Evolutionary conservation across 106 monocot species (phyloP).

Genomic region (Platanthera guangdongensis): DNA sequence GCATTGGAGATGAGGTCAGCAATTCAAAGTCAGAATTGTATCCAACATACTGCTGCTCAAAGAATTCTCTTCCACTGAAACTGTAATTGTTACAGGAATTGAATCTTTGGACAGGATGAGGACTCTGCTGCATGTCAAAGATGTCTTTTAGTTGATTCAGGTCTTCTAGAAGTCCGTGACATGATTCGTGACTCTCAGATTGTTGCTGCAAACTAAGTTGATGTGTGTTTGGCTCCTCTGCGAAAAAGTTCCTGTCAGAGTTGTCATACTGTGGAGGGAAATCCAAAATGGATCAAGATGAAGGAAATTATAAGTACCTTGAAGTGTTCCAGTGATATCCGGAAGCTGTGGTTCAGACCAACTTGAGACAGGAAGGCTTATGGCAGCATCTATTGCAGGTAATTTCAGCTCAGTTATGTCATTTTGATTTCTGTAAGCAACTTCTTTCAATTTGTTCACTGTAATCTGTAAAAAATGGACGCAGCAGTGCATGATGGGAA

Average conservation of each 20-base stretch:
- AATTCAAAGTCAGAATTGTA: constrained; percentile 17
- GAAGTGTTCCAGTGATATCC: neutral
- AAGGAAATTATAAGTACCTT: constrained; percentile 14
- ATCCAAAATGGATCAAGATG: neutral
- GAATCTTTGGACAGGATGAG: constrained; percentile 2
- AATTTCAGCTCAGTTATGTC: constrained; percentile 35
- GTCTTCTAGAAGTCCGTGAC: constrained; percentile 19
- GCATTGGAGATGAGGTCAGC: constrained; percentile 3
- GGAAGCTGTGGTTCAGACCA: constrained; percentile 14
- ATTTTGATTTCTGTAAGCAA: constrained; percentile 39
- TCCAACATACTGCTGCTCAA: constrained; percentile 4
- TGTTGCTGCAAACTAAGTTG: constrained; percentile 10
- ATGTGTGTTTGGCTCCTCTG: constrained; percentile 21
- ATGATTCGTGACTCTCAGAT: constrained; percentile 4
- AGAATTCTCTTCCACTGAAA: constrained; percentile 7
- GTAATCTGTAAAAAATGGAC: constrained; percentile 27
- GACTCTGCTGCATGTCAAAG: neutral
- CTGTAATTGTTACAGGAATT: constrained; percentile 17
- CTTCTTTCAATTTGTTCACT: constrained; percentile 42
- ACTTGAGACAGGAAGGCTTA: constrained; percentile 2
- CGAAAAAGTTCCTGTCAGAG: constrained; percentile 2
- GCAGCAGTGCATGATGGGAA: neutral
- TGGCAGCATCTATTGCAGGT: neutral
- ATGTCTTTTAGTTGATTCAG: constrained; percentile 4
- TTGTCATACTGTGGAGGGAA: neutral